Evolutionary conservation across 805 yeast species (phyloP).

Genomic region (Metschnikowia santaceciliae): DNA sequence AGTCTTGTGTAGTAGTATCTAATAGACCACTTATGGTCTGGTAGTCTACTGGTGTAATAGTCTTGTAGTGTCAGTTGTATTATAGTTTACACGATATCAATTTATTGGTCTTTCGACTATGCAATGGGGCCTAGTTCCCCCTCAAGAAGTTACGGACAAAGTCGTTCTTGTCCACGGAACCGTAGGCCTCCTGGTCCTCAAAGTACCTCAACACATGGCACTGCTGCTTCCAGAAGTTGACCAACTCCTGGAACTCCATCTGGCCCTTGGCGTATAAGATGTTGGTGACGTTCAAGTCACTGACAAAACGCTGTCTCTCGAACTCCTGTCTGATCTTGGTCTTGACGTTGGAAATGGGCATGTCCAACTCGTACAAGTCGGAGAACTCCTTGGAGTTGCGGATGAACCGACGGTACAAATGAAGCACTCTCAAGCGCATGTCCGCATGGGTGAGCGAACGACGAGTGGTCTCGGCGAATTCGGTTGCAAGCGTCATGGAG

Average conservation of each 20-base stretch:
- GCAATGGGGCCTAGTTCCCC: slow-evolving; percentile 40
- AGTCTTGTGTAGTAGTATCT: too few relatives aligned
- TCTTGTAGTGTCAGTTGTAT: too few relatives aligned
- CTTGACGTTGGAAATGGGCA: slow-evolving; percentile 74
- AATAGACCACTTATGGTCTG: too few relatives aligned
- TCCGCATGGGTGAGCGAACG: slow-evolving; percentile 59
- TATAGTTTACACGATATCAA: not conserved
- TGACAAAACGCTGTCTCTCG: slow-evolving; percentile 76
- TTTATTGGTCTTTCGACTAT: not conserved
- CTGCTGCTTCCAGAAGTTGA: slow-evolving; percentile 88
- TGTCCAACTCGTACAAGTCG: slow-evolving; percentile 66
- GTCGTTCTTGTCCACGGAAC: slow-evolving; percentile 51
- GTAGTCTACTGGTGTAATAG: too few relatives aligned
- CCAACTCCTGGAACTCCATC: slow-evolving; percentile 85
- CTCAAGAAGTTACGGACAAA: slow-evolving; percentile 73
- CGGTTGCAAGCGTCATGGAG: slow-evolving; percentile 65
- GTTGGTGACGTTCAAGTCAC: slow-evolving; percentile 61
- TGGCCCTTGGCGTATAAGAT: slow-evolving; percentile 76
- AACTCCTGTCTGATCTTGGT: slow-evolving; percentile 87
- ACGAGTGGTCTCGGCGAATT: slow-evolving; percentile 78
- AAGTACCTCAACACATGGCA: slow-evolving; percentile 82
- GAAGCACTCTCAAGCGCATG: slow-evolving; percentile 59
- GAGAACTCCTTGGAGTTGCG: slow-evolving; percentile 58
- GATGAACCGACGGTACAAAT: slow-evolving; percentile 68
- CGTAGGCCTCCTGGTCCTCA: slow-evolving; percentile 58